A percentile compares a stretch with the other conserved stretches of the same genome.
phyloP scores from a whole-genome alignment of 2,329 filamentous ascomycete genomes.

The Aspergillus sp. region DNA sequence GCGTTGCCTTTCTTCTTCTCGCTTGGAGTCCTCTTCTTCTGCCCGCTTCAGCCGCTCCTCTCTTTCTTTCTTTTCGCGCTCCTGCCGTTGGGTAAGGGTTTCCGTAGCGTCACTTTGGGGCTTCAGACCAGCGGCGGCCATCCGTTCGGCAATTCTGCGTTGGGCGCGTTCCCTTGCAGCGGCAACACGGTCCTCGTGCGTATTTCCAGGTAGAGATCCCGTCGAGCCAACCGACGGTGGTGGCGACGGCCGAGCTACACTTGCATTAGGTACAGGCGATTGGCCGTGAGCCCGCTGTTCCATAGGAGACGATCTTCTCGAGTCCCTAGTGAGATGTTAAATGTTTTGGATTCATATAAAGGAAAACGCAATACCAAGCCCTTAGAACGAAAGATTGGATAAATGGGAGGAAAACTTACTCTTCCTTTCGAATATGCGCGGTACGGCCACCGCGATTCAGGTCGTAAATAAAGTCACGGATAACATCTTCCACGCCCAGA shows the following conservation, averaged over 20 bases:
- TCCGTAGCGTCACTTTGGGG: slow-evolving; percentile 77
- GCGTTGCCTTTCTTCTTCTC: slow-evolving; percentile 83
- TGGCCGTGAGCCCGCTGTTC: slow-evolving; percentile 55
- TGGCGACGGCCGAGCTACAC: slow-evolving; percentile 40
- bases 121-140: slow-evolving; percentile 90
- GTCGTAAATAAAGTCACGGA: slow-evolving; percentile 97
- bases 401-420: slow-evolving; percentile 40
- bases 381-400: background rate
- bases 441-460: slow-evolving; percentile 82
- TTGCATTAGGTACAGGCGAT: slow-evolving; percentile 45
- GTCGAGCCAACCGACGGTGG: slow-evolving; percentile 54
- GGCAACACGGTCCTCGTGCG: slow-evolving; percentile 87
- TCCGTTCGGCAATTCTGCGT: slow-evolving; percentile 91
- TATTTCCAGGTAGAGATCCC: slow-evolving; percentile 81
- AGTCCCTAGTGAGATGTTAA: slow-evolving; percentile 37
- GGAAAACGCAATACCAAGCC: background rate
- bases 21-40: slow-evolving; percentile 87
- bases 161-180: slow-evolving; percentile 98
- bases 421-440: slow-evolving; percentile 65
- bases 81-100: slow-evolving; percentile 76
- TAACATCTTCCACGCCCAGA: slow-evolving; percentile 91
- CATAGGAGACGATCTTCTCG: slow-evolving; percentile 52
- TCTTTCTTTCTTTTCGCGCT: slow-evolving; percentile 83
- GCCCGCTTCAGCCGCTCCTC: slow-evolving; percentile 85
- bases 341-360: background rate